phyloP scores from a whole-genome alignment of 805 yeast species.

The Kuraishia ogatae region DNA sequence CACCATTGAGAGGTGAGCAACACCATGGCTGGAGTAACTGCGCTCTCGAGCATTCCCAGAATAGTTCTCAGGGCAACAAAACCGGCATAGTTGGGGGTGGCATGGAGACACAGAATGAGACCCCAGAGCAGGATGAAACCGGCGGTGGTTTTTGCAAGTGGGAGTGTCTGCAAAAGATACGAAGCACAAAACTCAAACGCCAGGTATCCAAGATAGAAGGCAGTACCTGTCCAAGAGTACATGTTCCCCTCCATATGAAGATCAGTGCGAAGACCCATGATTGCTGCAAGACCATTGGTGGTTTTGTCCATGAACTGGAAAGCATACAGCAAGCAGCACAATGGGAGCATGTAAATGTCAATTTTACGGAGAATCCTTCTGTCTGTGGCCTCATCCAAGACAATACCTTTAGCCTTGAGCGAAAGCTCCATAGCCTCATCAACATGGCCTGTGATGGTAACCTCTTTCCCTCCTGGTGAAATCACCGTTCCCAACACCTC shows the following conservation, averaged over 20 bases:
- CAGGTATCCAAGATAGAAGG: slow-evolving; percentile 24
- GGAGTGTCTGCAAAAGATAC: slow-evolving; percentile 23
- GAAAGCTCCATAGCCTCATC: slow-evolving; percentile 39
- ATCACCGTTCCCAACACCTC: slow-evolving; percentile 10
- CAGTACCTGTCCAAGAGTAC: slow-evolving; percentile 20
- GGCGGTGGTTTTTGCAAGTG: slow-evolving; percentile 22
- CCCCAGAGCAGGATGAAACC: slow-evolving; percentile 24
- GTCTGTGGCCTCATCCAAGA: slow-evolving; percentile 11
- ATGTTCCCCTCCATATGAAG: slow-evolving; percentile 24
- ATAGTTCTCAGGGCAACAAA: slow-evolving; percentile 35
- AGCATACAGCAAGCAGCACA: slow-evolving; percentile 37
- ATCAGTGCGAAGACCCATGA: slow-evolving; percentile 26
- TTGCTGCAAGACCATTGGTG: slow-evolving; percentile 25
- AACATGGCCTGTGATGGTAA: slow-evolving; percentile 23
- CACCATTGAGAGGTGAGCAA: slow-evolving; percentile 49
- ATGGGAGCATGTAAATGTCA: slow-evolving; percentile 37
- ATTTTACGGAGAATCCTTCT: slow-evolving; percentile 27
- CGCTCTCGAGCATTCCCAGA: slow-evolving; percentile 40
- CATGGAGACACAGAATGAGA: slow-evolving; percentile 19
- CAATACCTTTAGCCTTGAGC: slow-evolving; percentile 21
- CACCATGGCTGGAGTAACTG: slow-evolving; percentile 46
- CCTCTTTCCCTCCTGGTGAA: slow-evolving; percentile 9
- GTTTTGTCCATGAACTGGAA: slow-evolving; percentile 38
- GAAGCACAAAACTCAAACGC: slow-evolving; percentile 25
- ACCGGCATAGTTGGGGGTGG: slow-evolving; percentile 29